Conservation (phyloP, 2,329 filamentous ascomycete species). For the Colletotrichum abscissum region DNA sequence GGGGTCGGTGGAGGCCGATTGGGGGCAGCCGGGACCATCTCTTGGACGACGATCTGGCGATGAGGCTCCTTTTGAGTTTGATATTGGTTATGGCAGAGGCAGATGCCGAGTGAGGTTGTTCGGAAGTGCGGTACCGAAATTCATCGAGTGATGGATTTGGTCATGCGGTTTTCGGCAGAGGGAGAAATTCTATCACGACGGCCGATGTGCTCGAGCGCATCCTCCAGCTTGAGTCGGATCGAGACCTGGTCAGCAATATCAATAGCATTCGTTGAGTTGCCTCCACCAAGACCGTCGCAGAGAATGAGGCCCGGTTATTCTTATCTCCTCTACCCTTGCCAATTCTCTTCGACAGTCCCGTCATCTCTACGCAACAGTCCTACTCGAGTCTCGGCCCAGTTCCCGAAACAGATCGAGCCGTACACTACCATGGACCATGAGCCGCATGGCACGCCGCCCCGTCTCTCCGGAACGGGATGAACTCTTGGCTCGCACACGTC, state of each 20-base stretch:
- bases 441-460: neutral
- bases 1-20: constrained; percentile 1
- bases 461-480: constrained; percentile 12
- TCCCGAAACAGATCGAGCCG: neutral
- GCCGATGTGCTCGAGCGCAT: neutral
- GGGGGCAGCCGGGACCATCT: neutral
- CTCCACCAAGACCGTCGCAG: neutral
- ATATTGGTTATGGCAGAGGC: neutral
- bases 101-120: neutral
- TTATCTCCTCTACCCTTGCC: neutral
- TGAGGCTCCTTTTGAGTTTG: constrained; percentile 25
- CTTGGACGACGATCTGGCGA: neutral
- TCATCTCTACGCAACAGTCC: neutral
- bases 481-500: constrained; percentile 24
- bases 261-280: neutral
- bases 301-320: neutral
- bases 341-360: neutral
- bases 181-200: neutral
- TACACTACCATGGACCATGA: neutral
- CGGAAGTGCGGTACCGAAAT: neutral
- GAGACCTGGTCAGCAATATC: neutral
- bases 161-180: neutral
- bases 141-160: neutral
- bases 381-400: neutral
- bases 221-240: too few species aligned